A percentile compares a stretch with the other conserved stretches of the same genome.
These are phyloP conservation scores for Scalesia atractyloides DNA, from an alignment of 129 eudicot genomes.

Conservation along the genomic window DNA sequence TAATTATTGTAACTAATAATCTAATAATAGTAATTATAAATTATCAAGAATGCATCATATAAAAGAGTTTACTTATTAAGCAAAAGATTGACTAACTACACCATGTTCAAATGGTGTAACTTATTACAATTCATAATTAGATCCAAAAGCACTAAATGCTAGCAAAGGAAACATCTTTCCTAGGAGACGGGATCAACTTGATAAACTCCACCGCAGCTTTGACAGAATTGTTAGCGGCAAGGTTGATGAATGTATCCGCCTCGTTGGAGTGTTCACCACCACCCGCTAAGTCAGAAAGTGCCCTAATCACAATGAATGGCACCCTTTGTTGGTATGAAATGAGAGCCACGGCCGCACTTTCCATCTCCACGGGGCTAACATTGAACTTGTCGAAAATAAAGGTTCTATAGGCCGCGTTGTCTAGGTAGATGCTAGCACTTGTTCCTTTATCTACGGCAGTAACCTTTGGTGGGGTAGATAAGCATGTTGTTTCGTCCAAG, in stretches of 20 bases:
- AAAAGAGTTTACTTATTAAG: too few relatives aligned
- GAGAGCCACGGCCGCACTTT: slow-evolving; percentile 61
- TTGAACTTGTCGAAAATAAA: slow-evolving; percentile 44
- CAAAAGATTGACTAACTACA: background rate
- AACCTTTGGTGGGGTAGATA: slow-evolving; percentile 42
- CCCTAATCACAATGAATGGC: slow-evolving; percentile 47
- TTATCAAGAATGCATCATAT: too few relatives aligned
- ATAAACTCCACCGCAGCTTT: slow-evolving; percentile 32
- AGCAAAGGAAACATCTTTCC: background rate
- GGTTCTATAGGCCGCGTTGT: slow-evolving; percentile 52
- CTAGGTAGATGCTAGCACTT: slow-evolving; percentile 47
- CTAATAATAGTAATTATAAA: too few relatives aligned
- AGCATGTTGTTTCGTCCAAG: slow-evolving; percentile 38
- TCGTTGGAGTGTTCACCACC: slow-evolving; percentile 30
- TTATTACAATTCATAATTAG: slow-evolving; percentile 12
- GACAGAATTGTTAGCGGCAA: slow-evolving; percentile 21
- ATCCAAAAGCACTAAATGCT: background rate
- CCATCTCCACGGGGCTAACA: slow-evolving; percentile 50
- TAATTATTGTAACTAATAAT: too few relatives aligned
- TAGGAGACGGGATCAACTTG: slow-evolving; percentile 21
- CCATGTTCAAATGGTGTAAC: slow-evolving; percentile 7
- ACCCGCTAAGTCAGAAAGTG: slow-evolving; percentile 59
- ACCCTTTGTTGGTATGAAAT: slow-evolving; percentile 47
- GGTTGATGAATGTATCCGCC: slow-evolving; percentile 20
- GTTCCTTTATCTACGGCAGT: slow-evolving; percentile 36